Conservation (phyloP, 345 rosid genomes). For the Lepidium sativum region DNA sequence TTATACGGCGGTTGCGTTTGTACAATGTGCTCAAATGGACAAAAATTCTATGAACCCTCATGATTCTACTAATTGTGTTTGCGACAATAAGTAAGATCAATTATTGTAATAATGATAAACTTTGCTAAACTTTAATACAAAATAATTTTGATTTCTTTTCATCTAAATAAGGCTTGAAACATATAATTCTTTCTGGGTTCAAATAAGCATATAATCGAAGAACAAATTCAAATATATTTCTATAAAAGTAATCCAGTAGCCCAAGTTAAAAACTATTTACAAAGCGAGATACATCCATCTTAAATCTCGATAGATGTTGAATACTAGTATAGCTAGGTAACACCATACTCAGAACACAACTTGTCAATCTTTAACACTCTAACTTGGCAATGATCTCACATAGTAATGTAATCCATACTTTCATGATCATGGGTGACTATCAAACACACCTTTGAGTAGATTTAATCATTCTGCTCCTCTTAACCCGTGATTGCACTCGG, state of each 20-base stretch:
- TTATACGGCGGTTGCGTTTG: slow-evolving; percentile 1
- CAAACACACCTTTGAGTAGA: slow-evolving; percentile 69
- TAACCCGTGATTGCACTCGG: slow-evolving; percentile 44
- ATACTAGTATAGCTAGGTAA: slow-evolving; percentile 4
- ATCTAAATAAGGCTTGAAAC: too few species aligned
- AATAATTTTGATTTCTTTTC: too few species aligned
- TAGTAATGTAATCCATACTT: neutral
- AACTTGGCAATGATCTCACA: slow-evolving; percentile 11
- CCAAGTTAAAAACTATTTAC: slow-evolving; percentile 9
- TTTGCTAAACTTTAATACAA: neutral
- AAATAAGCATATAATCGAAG: neutral
- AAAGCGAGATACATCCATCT: slow-evolving; percentile 19
- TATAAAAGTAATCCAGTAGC: neutral
- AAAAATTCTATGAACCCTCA: neutral
- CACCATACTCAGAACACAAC: slow-evolving; percentile 13
- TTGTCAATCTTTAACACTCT: slow-evolving; percentile 5
- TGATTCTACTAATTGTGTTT: neutral
- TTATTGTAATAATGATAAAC: neutral
- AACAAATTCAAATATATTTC: slow-evolving; percentile 2
- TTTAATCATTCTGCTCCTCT: slow-evolving; percentile 86
- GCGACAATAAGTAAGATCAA: neutral
- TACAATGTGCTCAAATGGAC: neutral
- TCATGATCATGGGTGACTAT: slow-evolving; percentile 41
- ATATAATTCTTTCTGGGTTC: too few species aligned
- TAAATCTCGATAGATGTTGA: slow-evolving; percentile 19